Conservation (phyloP, 352 stramenopile species). For the Globisporangium spiculum region DNA sequence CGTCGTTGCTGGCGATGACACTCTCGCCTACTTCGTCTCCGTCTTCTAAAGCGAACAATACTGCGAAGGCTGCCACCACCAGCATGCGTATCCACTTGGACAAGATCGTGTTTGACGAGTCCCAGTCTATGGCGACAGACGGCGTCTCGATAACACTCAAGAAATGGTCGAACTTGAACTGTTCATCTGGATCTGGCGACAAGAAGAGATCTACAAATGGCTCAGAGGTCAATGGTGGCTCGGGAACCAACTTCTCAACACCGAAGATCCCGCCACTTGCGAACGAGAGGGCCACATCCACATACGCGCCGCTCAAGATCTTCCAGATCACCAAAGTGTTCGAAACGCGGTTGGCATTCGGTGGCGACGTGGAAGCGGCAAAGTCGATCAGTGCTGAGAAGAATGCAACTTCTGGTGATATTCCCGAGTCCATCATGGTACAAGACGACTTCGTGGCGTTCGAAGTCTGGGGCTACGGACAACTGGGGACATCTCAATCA, state of each 20-base stretch:
- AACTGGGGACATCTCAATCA: slow-evolving; percentile 11
- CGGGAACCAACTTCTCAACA: slow-evolving; percentile 21
- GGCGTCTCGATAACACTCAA: slow-evolving; percentile 35
- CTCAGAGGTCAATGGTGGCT: not conserved
- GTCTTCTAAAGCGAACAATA: not conserved
- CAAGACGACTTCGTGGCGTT: slow-evolving; percentile 43
- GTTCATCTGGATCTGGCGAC: not conserved
- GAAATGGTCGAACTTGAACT: slow-evolving; percentile 20
- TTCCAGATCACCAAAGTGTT: slow-evolving; percentile 16
- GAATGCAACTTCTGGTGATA: slow-evolving; percentile 7
- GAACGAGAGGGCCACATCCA: not conserved
- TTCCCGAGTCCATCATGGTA: no score
- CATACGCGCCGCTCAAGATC: slow-evolving; percentile 5
- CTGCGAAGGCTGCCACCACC: not conserved
- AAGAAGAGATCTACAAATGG: not conserved
- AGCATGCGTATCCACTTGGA: slow-evolving; percentile 25
- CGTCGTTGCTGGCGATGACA: not conserved
- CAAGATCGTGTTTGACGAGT: slow-evolving; percentile 21
- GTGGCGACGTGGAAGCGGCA: not conserved
- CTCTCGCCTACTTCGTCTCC: not conserved
- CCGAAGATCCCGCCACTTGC: slow-evolving; percentile 13
- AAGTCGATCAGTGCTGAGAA: not conserved
- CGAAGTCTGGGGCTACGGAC: slow-evolving; percentile 57
- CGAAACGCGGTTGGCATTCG: slow-evolving; percentile 8
- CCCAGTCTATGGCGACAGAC: slow-evolving; percentile 12